Evolutionary conservation across 192 early-diverging fungal species (phyloP), one percentile per base, ranked within the genome.

Genomic region (Fimicolochytrium jonesii): DNA sequence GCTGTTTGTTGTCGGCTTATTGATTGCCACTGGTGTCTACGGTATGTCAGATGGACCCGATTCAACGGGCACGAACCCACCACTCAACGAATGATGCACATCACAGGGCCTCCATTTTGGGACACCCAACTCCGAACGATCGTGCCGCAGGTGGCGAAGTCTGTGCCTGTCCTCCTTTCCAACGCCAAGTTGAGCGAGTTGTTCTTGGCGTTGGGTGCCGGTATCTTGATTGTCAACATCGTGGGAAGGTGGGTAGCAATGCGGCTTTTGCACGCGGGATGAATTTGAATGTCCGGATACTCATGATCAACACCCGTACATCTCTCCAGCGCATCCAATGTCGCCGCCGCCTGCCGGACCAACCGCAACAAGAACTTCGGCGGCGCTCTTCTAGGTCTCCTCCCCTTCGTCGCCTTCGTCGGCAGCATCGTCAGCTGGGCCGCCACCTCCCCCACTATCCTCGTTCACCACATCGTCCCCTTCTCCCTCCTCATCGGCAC

Each of bases 401-500:
- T 81, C 28, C 92, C 92, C 23, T 87, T 90, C 71, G 41, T 79
- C 13, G 64, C 54, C 29, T 77, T 72, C 32, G 49, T 68, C 11
- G 60, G 78, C n/a, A 81, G 76, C 15, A 79, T 82, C 34, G 59
- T 49, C 25, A 26, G 80, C n/a, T 91, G 88, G 88, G 75, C 90
- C 34, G 17, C 67, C 52, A 64, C 81, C 32, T 90, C 87, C 48
- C 90, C 90, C 31, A 62, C 76, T 11, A 73, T 91, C 41, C 79
- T 88, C 15, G 51, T 45, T 59, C 61, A 84, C 61, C 87, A 90
- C 61, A 18, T 92, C 56, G 79, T 91, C 1, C 72, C 82, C 13
- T 92, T 87, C 66, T 64, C 84, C 33, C 62, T 85, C 20, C 81
- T 86, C 61, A 75, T 87, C 35, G 85, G 88, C 36, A 84, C 88